These are phyloP conservation scores for Dictyostelium discoideum DNA, from an alignment of 78 protist species.

Conservation along the genomic window DNA sequence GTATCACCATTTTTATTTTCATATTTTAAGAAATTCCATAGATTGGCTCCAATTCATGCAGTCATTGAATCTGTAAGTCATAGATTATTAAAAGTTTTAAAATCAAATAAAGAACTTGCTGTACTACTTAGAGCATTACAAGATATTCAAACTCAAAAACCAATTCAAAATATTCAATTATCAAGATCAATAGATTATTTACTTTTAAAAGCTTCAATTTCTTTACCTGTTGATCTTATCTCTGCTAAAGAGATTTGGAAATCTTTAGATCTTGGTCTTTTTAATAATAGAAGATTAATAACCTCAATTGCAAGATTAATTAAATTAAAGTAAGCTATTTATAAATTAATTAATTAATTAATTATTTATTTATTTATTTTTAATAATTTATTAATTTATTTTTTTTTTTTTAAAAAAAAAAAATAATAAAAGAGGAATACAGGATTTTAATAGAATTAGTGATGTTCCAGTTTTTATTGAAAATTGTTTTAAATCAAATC, in stretches of 20 bases:
- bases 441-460: not conserved
- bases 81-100: slow-evolving; percentile 33
- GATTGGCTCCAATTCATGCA: not conserved
- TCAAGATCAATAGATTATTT: slow-evolving; percentile 20
- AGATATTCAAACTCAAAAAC: not conserved
- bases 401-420: not conserved
- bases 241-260: slow-evolving; percentile 7
- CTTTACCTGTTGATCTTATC: not conserved
- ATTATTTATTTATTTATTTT: too few relatives aligned
- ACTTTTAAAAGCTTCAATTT: slow-evolving; percentile 1
- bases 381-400: not conserved
- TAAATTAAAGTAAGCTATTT: not conserved
- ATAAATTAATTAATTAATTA: not conserved
- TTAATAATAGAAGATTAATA: slow-evolving; percentile 7
- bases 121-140: not conserved
- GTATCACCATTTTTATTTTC: not conserved
- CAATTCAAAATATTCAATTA: not conserved
- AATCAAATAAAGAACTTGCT: not conserved
- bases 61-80: not conserved
- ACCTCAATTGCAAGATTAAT: slow-evolving; percentile 21
- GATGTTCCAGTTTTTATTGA: not conserved
- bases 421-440: not conserved
- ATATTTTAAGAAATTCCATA: not conserved
- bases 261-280: not conserved
- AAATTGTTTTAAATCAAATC: not conserved